Conservation (phyloP, 768 basidiomycete genomes). For the Mycena albidolilacea region DNA sequence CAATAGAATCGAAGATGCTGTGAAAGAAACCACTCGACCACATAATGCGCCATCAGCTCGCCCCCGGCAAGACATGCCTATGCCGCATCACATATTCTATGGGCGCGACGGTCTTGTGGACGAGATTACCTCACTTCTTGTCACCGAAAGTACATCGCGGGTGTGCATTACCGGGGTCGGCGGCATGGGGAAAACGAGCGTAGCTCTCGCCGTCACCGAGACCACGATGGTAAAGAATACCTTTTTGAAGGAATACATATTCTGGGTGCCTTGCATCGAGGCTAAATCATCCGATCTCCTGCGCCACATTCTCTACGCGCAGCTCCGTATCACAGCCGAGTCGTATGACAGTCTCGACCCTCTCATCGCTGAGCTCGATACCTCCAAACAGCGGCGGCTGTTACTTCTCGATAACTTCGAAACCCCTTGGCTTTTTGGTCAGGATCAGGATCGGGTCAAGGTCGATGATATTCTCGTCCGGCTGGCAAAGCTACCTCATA, state of each 20-base stretch:
- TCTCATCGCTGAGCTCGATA: slow-evolving; percentile 43
- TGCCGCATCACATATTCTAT: no score
- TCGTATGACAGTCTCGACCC: slow-evolving; percentile 40
- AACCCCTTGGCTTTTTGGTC: slow-evolving; percentile 52
- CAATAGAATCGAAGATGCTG: no score
- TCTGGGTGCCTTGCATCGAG: slow-evolving; percentile 54
- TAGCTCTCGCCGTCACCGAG: slow-evolving; percentile 52
- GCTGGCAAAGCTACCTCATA: slow-evolving; percentile 44
- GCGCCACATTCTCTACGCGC: slow-evolving; percentile 43
- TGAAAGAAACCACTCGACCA: no score
- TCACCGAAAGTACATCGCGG: slow-evolving; percentile 5
- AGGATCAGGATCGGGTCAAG: slow-evolving; percentile 29
- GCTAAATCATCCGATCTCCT: slow-evolving; percentile 45
- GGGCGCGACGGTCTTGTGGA: slow-evolving; percentile 4
- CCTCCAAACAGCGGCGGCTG: slow-evolving; percentile 44
- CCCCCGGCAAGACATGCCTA: no score
- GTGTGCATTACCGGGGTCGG: slow-evolving; percentile 41
- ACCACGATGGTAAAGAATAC: slow-evolving; percentile 40
- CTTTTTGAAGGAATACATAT: slow-evolving; percentile 44
- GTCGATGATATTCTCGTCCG: slow-evolving; percentile 45
- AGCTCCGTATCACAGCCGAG: slow-evolving; percentile 42
- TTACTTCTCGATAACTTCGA: slow-evolving; percentile 60
- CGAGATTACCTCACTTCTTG: slow-evolving; percentile 27
- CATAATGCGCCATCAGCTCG: no score
- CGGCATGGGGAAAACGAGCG: slow-evolving; percentile 58